Percentiles rank a stretch among this genome's conserved stretches.
These are phyloP conservation scores for Fusarium sterilihyphosum DNA, from an alignment of 2,329 filamentous ascomycete species.

Conservation along the genomic window DNA sequence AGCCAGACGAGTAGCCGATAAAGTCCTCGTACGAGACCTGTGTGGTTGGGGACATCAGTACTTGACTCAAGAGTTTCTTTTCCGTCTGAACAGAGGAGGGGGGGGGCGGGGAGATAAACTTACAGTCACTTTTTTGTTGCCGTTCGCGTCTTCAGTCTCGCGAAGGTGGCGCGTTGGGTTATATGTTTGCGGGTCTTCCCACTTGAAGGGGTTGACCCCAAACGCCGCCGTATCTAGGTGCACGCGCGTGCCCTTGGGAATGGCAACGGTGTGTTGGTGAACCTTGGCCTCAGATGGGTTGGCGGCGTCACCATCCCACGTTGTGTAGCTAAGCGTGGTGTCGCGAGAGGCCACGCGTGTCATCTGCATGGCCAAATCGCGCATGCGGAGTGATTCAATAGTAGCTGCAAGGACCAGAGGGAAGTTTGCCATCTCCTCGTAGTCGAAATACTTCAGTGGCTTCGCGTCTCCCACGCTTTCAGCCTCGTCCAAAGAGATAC, in stretches of 20 bases:
- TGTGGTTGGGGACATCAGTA: too few species aligned
- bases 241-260: neutral
- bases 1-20: neutral
- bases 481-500: neutral
- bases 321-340: neutral
- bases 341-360: neutral
- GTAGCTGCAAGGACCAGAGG: neutral
- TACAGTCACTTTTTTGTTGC: neutral
- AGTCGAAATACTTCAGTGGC: neutral
- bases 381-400: neutral
- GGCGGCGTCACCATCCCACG: neutral
- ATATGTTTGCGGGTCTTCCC: neutral
- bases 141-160: neutral
- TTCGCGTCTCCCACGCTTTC: neutral
- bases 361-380: neutral
- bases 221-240: neutral
- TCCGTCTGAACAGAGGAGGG: too few species aligned
- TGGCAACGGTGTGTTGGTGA: neutral
- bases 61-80: too few species aligned
- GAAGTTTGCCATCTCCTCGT: neutral
- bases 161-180: neutral
- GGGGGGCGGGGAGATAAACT: too few species aligned
- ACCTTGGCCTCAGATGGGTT: neutral
- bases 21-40: neutral
- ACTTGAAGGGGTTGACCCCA: neutral